Evolutionary conservation across 768 basidiomycete genomes (phyloP).

Genomic region (Leccinum arenicola): DNA sequence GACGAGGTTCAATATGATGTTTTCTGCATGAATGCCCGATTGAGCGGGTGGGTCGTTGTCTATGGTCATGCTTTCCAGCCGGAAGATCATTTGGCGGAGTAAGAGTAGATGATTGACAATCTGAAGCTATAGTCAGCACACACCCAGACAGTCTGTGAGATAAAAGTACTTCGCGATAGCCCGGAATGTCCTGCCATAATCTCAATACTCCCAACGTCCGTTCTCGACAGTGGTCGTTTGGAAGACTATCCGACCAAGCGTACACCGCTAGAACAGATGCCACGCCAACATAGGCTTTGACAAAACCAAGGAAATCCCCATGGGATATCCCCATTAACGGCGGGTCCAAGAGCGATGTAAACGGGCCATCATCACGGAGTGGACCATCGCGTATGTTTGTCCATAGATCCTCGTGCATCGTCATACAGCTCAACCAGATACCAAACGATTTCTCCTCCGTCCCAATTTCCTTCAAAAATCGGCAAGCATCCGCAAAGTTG

Average conservation of each 20-base stretch:
- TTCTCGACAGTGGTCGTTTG: conserved; percentile 61
- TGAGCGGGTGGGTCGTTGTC: conserved; percentile 60
- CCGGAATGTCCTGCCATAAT: conserved; percentile 44
- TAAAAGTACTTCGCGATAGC: conserved; percentile 64
- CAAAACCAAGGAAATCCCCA: conserved; percentile 60
- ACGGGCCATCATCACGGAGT: conserved; percentile 25
- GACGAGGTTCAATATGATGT: conserved; percentile 59
- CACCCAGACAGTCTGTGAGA: conserved; percentile 7
- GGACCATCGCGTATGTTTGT: conserved; percentile 20
- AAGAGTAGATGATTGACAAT: conserved; percentile 73
- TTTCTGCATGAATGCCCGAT: conserved; percentile 66
- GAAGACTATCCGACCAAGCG: conserved; percentile 79
- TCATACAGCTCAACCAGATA: conserved; percentile 70
- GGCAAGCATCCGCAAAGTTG: conserved; percentile 47
- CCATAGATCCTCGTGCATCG: conserved; percentile 52
- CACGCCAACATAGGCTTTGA: conserved; percentile 67
- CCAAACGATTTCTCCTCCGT: conserved; percentile 66
- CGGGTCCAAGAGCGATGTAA: conserved; percentile 38
- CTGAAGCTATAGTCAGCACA: conserved; percentile 29
- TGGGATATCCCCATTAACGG: conserved; percentile 36
- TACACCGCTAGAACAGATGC: conserved; percentile 66
- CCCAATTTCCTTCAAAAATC: conserved; percentile 58
- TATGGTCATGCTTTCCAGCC: conserved; percentile 70
- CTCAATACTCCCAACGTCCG: conserved; percentile 56
- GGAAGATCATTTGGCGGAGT: conserved; percentile 67